Conservation (phyloP, 1,284 basidiomycete species). For the Malassezia obtusa region DNA sequence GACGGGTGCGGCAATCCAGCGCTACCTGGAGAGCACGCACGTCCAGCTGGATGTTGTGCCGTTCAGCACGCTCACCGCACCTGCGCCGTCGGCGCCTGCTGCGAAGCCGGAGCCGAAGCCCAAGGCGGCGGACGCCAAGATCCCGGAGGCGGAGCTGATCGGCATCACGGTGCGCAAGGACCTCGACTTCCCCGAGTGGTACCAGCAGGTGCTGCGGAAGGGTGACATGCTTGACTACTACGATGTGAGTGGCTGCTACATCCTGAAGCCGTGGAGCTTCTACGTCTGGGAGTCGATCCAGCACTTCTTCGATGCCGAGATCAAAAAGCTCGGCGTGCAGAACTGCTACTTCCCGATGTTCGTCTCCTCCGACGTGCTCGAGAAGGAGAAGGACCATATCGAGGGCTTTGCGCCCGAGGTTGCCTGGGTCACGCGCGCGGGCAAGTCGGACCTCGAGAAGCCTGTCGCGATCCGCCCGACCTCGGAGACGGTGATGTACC, state of each 20-base stretch:
- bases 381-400: slow-evolving; percentile 96
- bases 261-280: slow-evolving; percentile 94
- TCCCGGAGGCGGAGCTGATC: slow-evolving; percentile 43
- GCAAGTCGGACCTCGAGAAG: slow-evolving; percentile 85
- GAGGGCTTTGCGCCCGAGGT: slow-evolving; percentile 99
- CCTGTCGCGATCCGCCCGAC: slow-evolving; percentile 96
- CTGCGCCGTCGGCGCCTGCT: slow-evolving; percentile 21
- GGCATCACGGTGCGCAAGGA: slow-evolving; percentile 47
- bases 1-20: slow-evolving; percentile 32
- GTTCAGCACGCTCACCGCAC: slow-evolving; percentile 26
- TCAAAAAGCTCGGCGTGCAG: slow-evolving; percentile 88
- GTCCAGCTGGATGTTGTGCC: slow-evolving; percentile 36
- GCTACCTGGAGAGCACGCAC: slow-evolving; percentile 37
- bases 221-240: slow-evolving; percentile 99
- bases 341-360: slow-evolving; percentile 99
- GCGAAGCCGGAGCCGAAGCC: slow-evolving; percentile 20
- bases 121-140: slow-evolving; percentile 30
- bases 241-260: slow-evolving; percentile 95
- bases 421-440: slow-evolving; percentile 95
- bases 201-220: slow-evolving; percentile 77
- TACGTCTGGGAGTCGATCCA: slow-evolving; percentile 94
- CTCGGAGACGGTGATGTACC: slow-evolving; percentile 97
- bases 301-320: slow-evolving; percentile 53
- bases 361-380: slow-evolving; percentile 80
- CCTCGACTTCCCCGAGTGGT: slow-evolving; percentile 47